Base-by-base conservation (phyloP, 441 rosid genomes). In the Erodium moschatum region DNA sequence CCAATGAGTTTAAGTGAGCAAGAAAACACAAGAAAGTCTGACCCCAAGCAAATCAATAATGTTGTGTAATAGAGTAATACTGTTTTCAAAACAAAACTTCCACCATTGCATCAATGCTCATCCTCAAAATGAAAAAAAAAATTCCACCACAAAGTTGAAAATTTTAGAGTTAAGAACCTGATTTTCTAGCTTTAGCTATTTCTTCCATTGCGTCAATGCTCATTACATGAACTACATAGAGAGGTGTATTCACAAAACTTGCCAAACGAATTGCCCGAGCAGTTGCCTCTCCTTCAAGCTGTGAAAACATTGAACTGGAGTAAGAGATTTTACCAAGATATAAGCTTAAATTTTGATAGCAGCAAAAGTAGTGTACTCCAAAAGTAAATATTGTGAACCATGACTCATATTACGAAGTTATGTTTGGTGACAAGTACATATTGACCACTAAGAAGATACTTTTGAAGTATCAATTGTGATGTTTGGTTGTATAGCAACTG, bases 271-370 rank as follows among this genome's bases (percentile, higher is more conserved):
- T 85, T 50, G 98, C 98, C 64, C 97, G 87, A 69, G 87, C 73
- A 73, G 97, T 94, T 76, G 98, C 98, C 85, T 94, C 98, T 76
- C 89, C 94, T 81, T 94, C 96, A 11, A 90, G 86, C 98, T 92
- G 89, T 72, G 79, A 18, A 40, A 65, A 65, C 69, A 70, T 68
- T 67, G 76, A 44, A 66, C 16, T 18, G 63, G 20, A 70, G 69
- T 44, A 50, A 65, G 72, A 65, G 60, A 24, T 52, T 52, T 11
- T 5, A 16, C 50, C 48, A 44, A 44, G 50, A 44, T 11, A 44
- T 11, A 44, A 44, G n/a, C 13, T 44, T 10, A 44, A 44, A 24
- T 24, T 24, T 24, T 24, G n/a, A 44, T 5, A 9, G 44, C 44
- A 38, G 44, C 8, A 38, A 38, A 6, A 5, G 0, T 38, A 48